Conservation (phyloP, 179 eudicot genomes). For the Gypsophila paniculata region DNA sequence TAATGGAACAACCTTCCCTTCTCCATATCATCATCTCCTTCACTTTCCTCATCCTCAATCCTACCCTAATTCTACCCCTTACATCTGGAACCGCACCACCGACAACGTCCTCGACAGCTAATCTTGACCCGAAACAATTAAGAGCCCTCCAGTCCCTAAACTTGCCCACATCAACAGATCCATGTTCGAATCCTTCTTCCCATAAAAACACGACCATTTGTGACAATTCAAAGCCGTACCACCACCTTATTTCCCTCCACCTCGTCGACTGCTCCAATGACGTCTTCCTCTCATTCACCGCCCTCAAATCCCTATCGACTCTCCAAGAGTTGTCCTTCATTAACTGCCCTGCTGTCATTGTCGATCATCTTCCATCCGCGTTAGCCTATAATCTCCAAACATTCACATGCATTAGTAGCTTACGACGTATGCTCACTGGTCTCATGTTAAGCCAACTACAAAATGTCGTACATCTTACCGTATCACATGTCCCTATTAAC, state of each 20-base stretch:
- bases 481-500: conserved; percentile 35
- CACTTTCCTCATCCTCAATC: conserved; percentile 19
- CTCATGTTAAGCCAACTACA: conserved; percentile 43
- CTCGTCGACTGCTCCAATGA: conserved; percentile 59
- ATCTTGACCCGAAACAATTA: conserved; percentile 78
- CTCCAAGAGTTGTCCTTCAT: conserved; percentile 47
- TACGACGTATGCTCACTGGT: conserved; percentile 43
- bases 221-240: conserved; percentile 53
- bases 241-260: conserved; percentile 59
- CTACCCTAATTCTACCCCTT: conserved; percentile 20
- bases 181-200: conserved; percentile 52
- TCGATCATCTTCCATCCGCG: conserved; percentile 41
- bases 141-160: conserved; percentile 70
- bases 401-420: conserved; percentile 53
- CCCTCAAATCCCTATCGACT: conserved; percentile 63
- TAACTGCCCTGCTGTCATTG: conserved; percentile 53
- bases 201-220: conserved; percentile 45
- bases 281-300: conserved; percentile 47
- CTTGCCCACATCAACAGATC: conserved; percentile 58
- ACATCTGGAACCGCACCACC: conserved; percentile 20
- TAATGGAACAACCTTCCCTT: conserved; percentile 13
- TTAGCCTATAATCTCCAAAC: conserved; percentile 45
- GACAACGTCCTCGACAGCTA: conserved; percentile 27
- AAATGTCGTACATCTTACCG: conserved; percentile 53
- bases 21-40: conserved; percentile 9